Evolutionary conservation across 2,329 filamentous ascomycete species (phyloP).

Genomic region (Tolypocladium paradoxum): DNA sequence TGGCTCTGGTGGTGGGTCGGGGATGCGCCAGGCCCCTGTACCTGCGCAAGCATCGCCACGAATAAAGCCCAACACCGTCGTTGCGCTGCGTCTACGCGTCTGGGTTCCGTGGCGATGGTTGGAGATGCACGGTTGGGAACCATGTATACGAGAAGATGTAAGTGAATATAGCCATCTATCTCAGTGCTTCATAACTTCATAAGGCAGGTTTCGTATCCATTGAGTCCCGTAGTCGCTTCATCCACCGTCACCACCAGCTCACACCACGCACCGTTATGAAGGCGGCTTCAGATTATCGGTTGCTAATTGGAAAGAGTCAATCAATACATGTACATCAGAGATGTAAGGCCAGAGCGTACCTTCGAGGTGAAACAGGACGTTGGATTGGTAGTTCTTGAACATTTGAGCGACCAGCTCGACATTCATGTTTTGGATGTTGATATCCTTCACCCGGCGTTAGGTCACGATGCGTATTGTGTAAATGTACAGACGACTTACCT

Average conservation of each 20-base stretch:
- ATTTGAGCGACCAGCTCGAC: constrained; percentile 96
- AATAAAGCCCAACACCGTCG: no score
- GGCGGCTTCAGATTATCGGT: constrained; percentile 78
- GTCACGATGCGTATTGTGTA: not conserved
- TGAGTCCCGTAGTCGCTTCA: not conserved
- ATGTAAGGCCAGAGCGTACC: constrained; percentile 39
- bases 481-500: constrained; percentile 37
- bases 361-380: constrained; percentile 93
- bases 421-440: constrained; percentile 98
- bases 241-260: not conserved
- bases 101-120: not conserved
- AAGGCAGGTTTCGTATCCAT: not conserved
- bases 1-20: constrained; percentile 9
- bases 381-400: constrained; percentile 99
- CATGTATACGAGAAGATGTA: not conserved
- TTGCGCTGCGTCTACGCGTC: not conserved
- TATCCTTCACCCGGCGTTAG: constrained; percentile 50
- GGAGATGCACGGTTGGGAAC: not conserved
- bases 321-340: not conserved
- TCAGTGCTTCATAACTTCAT: not conserved
- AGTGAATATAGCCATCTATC: not conserved
- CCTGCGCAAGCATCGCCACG: not conserved
- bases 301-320: constrained; percentile 35
- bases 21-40: not conserved
- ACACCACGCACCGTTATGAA: constrained; percentile 30